A percentile compares a stretch with the other conserved stretches of the same genome.
These are phyloP conservation scores for Polyporus arcularius DNA, from an alignment of 768 basidiomycete species.

Conservation along the genomic window DNA sequence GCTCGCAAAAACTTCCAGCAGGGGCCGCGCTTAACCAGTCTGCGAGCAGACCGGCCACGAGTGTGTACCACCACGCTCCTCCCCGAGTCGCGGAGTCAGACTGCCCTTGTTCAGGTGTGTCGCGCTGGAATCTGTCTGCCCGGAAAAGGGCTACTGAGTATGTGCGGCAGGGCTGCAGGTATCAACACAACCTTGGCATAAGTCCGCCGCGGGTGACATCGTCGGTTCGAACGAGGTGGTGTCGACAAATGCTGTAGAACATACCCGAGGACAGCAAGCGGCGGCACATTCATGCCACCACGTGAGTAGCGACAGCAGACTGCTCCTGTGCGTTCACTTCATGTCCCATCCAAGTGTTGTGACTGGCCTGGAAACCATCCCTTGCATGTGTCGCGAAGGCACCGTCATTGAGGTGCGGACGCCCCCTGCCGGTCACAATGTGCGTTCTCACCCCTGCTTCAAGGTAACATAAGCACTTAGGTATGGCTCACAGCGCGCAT, in stretches of 20 bases:
- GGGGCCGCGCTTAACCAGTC: slow-evolving; percentile 64
- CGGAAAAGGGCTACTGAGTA: slow-evolving; percentile 12
- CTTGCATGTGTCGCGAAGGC: slow-evolving; percentile 99
- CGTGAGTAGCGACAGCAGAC: slow-evolving; percentile 44
- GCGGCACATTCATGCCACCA: slow-evolving; percentile 97
- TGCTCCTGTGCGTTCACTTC: not conserved
- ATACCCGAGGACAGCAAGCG: slow-evolving; percentile 99
- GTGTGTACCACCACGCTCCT: slow-evolving; percentile 99
- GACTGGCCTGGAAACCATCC: slow-evolving; percentile 99
- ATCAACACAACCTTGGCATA: slow-evolving; percentile 98
- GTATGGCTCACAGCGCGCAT: slow-evolving; percentile 99
- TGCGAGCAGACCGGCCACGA: slow-evolving; percentile 64
- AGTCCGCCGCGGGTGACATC: slow-evolving; percentile 27
- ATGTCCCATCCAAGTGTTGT: slow-evolving; percentile 87
- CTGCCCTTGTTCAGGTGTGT: slow-evolving; percentile 92
- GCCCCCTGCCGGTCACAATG: no score
- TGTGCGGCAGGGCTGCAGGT: slow-evolving; percentile 73
- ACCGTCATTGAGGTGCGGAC: slow-evolving; percentile 82
- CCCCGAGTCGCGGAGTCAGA: slow-evolving; percentile 92
- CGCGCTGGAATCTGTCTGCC: not conserved
- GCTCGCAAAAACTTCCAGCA: no score
- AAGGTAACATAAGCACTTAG: slow-evolving; percentile 93
- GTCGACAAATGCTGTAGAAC: slow-evolving; percentile 53
- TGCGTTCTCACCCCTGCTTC: not conserved
- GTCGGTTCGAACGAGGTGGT: not conserved